Conservation (phyloP, 176 grass and related monocot genomes). For the Rhynchospora tenuis region DNA sequence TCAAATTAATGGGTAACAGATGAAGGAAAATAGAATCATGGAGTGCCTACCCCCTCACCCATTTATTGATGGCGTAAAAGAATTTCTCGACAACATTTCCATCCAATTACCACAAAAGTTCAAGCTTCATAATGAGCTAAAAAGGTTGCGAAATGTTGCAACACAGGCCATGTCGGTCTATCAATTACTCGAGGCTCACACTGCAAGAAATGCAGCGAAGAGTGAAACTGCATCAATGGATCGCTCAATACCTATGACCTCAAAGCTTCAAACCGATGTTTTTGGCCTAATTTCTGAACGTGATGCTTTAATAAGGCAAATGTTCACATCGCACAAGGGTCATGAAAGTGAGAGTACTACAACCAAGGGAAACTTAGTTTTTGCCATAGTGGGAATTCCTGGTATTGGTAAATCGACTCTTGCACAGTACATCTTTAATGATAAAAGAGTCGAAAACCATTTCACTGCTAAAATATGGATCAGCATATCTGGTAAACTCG, state of each 20-base stretch:
- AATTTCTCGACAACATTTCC: not conserved
- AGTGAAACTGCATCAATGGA: not conserved
- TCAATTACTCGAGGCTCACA: not conserved
- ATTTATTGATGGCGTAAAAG: not conserved
- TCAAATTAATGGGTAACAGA: not conserved
- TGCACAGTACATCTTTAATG: not conserved
- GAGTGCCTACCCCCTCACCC: conserved; percentile 1
- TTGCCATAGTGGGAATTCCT: not conserved
- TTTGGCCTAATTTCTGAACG: not conserved
- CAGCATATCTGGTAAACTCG: not conserved
- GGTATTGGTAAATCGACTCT: not conserved
- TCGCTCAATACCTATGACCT: not conserved
- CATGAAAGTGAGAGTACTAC: not conserved
- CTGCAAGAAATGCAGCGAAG: not conserved
- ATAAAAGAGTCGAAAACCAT: conserved; percentile 7
- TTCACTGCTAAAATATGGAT: not conserved
- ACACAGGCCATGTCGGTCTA: not conserved
- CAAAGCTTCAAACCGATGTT: not conserved
- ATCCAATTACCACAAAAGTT: not conserved
- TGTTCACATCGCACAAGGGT: not conserved
- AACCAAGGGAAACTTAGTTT: not conserved
- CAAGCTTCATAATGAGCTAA: not conserved
- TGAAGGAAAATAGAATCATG: not conserved
- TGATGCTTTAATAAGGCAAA: not conserved
- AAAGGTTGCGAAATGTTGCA: not conserved